phyloP scores from a whole-genome alignment of 2,329 filamentous ascomycete species.

The Beauveria bassiana region DNA sequence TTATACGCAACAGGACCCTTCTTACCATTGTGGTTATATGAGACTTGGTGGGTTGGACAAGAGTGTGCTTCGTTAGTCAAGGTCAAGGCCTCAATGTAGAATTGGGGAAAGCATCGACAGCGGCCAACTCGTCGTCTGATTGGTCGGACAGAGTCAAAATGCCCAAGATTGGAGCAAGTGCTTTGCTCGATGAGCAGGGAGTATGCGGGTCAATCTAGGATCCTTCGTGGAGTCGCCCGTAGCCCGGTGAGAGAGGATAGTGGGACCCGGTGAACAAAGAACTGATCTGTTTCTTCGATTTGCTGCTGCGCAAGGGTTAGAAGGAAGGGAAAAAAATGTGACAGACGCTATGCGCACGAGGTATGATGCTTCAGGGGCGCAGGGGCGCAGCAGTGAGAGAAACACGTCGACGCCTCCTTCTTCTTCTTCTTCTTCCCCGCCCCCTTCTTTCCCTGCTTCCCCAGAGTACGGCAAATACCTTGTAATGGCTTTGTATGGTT shows the following conservation, averaged over 20 bases:
- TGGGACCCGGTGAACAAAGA: conserved; percentile 11
- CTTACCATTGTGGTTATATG: conserved; percentile 9
- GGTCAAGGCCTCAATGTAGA: background rate
- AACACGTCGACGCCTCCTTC: too few relatives aligned
- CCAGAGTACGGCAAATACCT: too few relatives aligned
- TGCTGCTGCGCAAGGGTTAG: background rate
- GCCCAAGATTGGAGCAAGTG: background rate
- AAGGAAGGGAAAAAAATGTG: background rate
- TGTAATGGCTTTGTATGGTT: too few relatives aligned
- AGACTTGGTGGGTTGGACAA: conserved; percentile 12
- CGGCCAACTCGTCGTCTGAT: background rate
- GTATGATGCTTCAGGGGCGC: background rate
- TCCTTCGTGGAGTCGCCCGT: conserved; percentile 3
- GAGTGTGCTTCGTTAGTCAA: background rate
- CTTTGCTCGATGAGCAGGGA: background rate
- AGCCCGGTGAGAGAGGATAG: conserved; percentile 5
- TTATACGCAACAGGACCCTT: background rate
- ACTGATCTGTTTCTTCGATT: background rate
- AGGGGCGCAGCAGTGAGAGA: background rate
- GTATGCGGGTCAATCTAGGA: conserved; percentile 9
- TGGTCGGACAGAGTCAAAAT: background rate
- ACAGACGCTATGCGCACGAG: background rate
- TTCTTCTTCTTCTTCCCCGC: too few relatives aligned
- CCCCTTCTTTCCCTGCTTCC: too few relatives aligned
- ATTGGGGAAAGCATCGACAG: background rate